Base-by-base conservation (phyloP, 2,329 filamentous ascomycete species). In the Aureobasidium pullulans region DNA sequence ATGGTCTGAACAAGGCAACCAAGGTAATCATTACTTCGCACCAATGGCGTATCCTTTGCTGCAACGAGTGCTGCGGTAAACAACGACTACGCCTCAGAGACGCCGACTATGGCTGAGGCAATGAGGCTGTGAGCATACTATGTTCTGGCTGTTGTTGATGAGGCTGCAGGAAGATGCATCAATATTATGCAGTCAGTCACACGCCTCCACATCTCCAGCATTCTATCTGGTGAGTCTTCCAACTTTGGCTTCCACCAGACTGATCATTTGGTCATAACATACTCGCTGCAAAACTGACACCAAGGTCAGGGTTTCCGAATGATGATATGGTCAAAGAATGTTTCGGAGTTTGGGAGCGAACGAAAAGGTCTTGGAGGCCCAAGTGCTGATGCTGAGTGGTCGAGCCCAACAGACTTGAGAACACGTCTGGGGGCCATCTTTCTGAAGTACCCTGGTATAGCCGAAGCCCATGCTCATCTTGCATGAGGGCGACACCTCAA, bases 151-250 rank as follows among this genome's bases (percentile, higher is more conserved):
- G 29, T n/a, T 42, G 1, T 42, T 32, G 29, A 47, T 47, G 44
- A 32, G 44, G 29, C 44, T 47, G 44, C 44, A 47, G 44, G 44
- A 19, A 32, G 44, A 16, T 47, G 44, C 44, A 28, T 47, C 44
- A 47, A 47, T 47, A 47, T 47, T 47, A 47, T 47, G 44, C 44
- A 47, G 44, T 47, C 28, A 47, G 44, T 47, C 44, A 47, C 44
- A 47, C 44, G 44, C 44, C 44, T 31, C 13, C 29, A 28, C 16
- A 16, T 29, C 23, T 29, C 40, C 6, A 23, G 23, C 8, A 15
- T 44, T 29, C n/a, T 29, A 15, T 44, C 19, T 19, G 23, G 6
- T 1, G 8, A 44, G 23, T 23, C 42, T 28, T 6, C 23, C 13
- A 8, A 15, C 23, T 44, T 15, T 13, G 3, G 23, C 8, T n/a